Evolutionary conservation across 1,139 yeast species (phyloP).

Genomic region (Yamadazyma conglobata): DNA sequence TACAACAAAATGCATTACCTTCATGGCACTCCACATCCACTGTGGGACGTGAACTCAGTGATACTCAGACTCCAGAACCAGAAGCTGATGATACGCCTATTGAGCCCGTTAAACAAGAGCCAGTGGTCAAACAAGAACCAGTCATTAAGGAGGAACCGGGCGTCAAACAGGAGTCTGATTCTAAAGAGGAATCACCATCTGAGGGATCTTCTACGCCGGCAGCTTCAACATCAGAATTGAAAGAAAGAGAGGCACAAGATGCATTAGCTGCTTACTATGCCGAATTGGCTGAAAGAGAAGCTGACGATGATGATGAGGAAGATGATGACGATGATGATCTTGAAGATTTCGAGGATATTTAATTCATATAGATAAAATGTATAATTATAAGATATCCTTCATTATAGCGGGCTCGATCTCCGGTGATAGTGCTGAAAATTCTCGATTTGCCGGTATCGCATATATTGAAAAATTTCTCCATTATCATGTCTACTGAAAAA

Average conservation of each 20-base stretch:
- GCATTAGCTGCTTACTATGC: conserved; percentile 80
- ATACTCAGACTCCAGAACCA: conserved; percentile 28
- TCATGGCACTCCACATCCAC: conserved; percentile 94
- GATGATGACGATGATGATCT: conserved; percentile 56
- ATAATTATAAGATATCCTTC: too few relatives aligned
- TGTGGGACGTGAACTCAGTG: conserved; percentile 56
- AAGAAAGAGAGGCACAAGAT: conserved; percentile 66
- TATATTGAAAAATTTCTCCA: too few relatives aligned
- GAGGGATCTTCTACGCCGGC: conserved; percentile 9
- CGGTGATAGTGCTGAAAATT: conserved; percentile 5
- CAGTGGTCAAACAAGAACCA: conserved; percentile 11
- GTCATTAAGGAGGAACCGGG: conserved; percentile 5
- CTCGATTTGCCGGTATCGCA: conserved; percentile 8
- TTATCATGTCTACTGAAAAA: conserved; percentile 9
- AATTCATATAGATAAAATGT: too few relatives aligned
- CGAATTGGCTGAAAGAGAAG: conserved; percentile 61
- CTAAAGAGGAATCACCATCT: too few relatives aligned
- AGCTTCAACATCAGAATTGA: conserved; percentile 28
- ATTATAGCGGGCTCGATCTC: too few relatives aligned
- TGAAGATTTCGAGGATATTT: conserved; percentile 48
- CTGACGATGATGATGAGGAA: conserved; percentile 58
- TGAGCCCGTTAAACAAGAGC: conserved; percentile 16
- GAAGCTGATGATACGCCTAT: conserved; percentile 8
- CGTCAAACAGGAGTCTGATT: conserved; percentile 2
- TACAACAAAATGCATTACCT: conserved; percentile 92